Conservation (phyloP, 305 asterid species). For the Withania somnifera region DNA sequence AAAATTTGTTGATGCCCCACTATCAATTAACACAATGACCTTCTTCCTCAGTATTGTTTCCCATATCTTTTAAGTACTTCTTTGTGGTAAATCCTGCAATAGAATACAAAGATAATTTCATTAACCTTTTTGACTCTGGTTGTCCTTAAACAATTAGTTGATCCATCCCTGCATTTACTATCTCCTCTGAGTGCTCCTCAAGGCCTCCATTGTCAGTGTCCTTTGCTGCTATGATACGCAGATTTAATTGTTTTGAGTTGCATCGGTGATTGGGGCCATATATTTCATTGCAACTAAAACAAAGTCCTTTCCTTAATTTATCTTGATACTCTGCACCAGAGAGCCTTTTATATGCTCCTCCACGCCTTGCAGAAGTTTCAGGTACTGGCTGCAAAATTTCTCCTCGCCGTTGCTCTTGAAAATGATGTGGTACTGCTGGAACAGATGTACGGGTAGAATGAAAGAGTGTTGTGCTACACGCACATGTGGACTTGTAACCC, state of each 20-base stretch:
- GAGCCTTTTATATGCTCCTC: not conserved
- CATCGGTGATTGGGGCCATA: not conserved
- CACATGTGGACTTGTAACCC: not conserved
- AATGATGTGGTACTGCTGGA: not conserved
- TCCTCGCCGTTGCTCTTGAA: not conserved
- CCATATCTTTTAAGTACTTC: not conserved
- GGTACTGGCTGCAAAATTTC: not conserved
- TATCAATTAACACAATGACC: not conserved
- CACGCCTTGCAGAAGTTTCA: not conserved
- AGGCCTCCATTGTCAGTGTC: not conserved
- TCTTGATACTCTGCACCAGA: not conserved
- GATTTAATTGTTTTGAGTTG: not conserved
- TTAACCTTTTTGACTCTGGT: not conserved
- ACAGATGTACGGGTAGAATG: not conserved
- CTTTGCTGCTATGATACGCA: not conserved
- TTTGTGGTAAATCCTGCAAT: not conserved
- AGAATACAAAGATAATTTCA: not conserved
- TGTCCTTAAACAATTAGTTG: not conserved
- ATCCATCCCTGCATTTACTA: not conserved
- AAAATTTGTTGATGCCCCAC: not conserved
- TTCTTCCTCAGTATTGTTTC: not conserved
- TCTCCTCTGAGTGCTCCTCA: not conserved
- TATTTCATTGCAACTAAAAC: not conserved
- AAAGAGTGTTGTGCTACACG: not conserved
- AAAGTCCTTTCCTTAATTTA: not conserved